Base-by-base conservation (phyloP, 176 grass and related monocot species). In the Ampelocalamus luodianensis region DNA sequence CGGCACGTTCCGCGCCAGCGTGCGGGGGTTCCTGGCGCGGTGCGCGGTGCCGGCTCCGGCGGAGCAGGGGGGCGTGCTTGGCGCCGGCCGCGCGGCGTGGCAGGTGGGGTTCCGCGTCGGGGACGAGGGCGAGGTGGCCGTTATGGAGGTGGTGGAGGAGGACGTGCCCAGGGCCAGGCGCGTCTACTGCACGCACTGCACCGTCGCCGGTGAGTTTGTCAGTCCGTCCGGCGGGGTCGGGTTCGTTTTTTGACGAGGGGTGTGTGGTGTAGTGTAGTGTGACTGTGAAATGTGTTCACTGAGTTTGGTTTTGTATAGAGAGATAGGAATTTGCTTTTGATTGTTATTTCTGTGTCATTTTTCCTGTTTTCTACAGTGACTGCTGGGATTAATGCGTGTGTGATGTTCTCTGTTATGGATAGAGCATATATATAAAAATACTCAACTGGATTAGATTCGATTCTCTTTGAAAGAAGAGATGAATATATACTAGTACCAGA, bases 111-210 rank as follows among this genome's bases (percentile, higher is more conserved):
- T 93, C 68, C 45, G 51, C 5, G 68, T 63, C 6, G 85, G 82
- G 14, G 67, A 40, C 5, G 39, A 6, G 2, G 51, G 10, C 16
- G 79, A 56, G 22, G 79, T 6, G 5, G 38, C 10, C 3, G 53
- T 32, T 58, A 56, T 97, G 59, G 91, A 97, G 38, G 85, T 93
- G 4, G 91, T 97, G 54, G 91, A 92, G 89, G 91, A 97, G 87
- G 89, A 94, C 68, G 91, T 97, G 11, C 54, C 55, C 32, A 50
- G 82, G 38, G 79, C 82, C n/a, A 76, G 32, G 22, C 79, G 80
- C 36, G 58, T 90, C 67, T 86, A 93, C 68, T 94, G 91, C 74
- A 89, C 92, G n/a, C 89, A 94, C 65, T 93, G 94, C 83, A 85
- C 85, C 39, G 79, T 93, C 10, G 85, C 88, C 3, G 94, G 91